phyloP scores from a whole-genome alignment of 2,329 filamentous ascomycete species.

The Tolypocladium tundrense region DNA sequence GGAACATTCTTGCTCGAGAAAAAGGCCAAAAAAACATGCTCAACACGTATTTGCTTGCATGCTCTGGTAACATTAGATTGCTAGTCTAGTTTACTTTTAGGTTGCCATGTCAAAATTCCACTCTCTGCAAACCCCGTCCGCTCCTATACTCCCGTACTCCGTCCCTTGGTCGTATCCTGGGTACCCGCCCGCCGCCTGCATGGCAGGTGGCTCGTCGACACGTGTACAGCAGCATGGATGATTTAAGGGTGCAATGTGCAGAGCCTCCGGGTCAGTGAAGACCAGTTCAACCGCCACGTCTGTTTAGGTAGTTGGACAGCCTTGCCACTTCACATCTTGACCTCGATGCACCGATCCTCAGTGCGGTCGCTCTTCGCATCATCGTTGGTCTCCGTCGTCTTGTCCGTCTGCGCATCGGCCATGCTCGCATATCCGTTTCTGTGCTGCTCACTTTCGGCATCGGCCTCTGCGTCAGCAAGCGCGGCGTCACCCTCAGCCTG shows the following conservation, averaged over 20 bases:
- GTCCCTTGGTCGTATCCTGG: neutral
- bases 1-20: neutral
- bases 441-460: neutral
- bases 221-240: neutral
- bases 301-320: neutral
- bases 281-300: neutral
- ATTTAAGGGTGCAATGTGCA: neutral
- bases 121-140: constrained; percentile 2
- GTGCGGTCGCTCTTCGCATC: neutral
- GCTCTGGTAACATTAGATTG: constrained; percentile 4
- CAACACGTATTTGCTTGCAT: constrained; percentile 1
- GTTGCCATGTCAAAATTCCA: constrained; percentile 9
- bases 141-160: neutral
- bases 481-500: constrained; percentile 5
- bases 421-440: constrained; percentile 6
- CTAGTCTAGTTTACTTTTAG: constrained; percentile 8
- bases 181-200: neutral
- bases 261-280: neutral
- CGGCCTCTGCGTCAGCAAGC: neutral
- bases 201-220: neutral
- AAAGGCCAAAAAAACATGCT: neutral
- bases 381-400: neutral
- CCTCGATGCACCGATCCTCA: constrained; percentile 1
- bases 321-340: neutral
- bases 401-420: constrained; percentile 5